Evolutionary conservation across 78 protist genomes (phyloP), one percentile per base, ranked within the genome.

Genomic region (Blattamonas nauphoetae): DNA sequence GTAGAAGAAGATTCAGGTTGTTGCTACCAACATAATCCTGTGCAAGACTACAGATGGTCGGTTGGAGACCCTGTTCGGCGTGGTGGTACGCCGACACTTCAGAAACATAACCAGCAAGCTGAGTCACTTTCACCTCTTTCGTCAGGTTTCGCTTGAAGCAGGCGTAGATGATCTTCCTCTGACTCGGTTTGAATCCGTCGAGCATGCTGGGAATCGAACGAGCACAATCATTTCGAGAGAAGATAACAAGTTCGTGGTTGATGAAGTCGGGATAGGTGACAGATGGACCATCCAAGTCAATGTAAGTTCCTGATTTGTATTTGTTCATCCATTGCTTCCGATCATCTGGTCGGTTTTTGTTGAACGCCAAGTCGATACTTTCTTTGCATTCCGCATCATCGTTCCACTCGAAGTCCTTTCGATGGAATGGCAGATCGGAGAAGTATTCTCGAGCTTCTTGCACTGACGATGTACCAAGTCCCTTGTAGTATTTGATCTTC

Each of bases 21-120:
- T 98, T 98, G 63, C 94, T 63, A n/a, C 99, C 99, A 1, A 93
- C 95, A 82, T 41, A 97, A 4, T 83, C 85, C 91, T 96, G 98
- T 3, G 99, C 99, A 95, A 98, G 88, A 78, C 88, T 88, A 42
- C 97, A 80, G 42, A 98, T 97, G 44, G 99, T 94, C 11, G 84
- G 81, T 0, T 80, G 45, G 38, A 98, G 93, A 4, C 91, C 36
- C n/a, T 0, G 42, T 88, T 98, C 99, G 41, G 99, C 99, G 89
- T 98, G 99, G 89, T 97, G 99, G 92, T 98, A 98, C 3, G 99
- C 98, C 0, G 96, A 63, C 46, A 93, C 94, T 80, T 91, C 95
- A 36, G 94, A 11, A 2, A 94, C 94, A 36, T 95, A 94, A 34
- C 99, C 99, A 1, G 95, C 90, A 32, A 98, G 91, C 94, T 98